Base-by-base conservation (phyloP, 371 early-diverging fungal species). In the Coelomomyces lativittatus region DNA sequence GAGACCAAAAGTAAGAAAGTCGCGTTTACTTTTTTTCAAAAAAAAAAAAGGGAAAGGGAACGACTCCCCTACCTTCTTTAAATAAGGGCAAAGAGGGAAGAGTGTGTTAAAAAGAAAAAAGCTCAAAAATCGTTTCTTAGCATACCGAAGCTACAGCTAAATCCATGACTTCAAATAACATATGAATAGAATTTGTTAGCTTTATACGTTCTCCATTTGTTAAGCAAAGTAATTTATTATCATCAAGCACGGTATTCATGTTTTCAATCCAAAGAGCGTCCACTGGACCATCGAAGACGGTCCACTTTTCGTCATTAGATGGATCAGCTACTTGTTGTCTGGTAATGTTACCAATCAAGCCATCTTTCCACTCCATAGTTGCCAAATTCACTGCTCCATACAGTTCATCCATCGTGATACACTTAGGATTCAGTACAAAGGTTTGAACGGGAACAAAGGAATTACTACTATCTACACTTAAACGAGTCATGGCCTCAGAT, bases 291-390 rank as follows among this genome's bases (percentile, higher is more conserved):
- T 79, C 80, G 46, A 65, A 68, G 3, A 79, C 67, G 12, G 75
- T 76, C 76, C 74, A 77, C 36, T 74, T 74, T 30, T 73, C 73
- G 41, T 69, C 70, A 2, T 49, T 53, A 28, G 58, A 51, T 46
- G 47, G 54, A 28, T 69, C 70, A 10, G 59, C 54, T n/a, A 73
- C 73, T 54, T 73, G 73, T 45, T 49, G 59, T n/a, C 73, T 50
- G 44, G 69, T 66, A 7, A 66, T 54, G 27, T 33, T 41, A 1
- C 73, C 73, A 33, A 73, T 66, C 14, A 73, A 39, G 3, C 75
- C 75, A 47, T 74, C 75, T 41, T 61, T 68, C 75, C 75, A 75
- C 48, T 75, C 75, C 75, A 75, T 75, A 1, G 75, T 75, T 1
- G 64, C 63, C 4, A 69, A 52, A 49, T 75, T 71, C 51, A 69